These are phyloP conservation scores for Geotrichum citri-aurantii DNA, from an alignment of 1,139 yeast genomes.

Conservation along the genomic window DNA sequence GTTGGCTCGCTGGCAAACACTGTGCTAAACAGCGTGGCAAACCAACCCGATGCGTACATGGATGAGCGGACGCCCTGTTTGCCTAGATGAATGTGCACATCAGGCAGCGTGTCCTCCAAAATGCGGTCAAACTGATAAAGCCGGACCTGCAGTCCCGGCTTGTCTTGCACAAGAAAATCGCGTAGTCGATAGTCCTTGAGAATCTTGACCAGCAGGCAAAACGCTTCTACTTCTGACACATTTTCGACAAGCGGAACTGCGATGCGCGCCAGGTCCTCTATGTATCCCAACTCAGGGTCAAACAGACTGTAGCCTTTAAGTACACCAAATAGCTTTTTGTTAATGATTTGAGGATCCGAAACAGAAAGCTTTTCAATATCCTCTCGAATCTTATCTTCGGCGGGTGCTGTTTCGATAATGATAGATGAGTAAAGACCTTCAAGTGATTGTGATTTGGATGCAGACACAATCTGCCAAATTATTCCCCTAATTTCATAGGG, in stretches of 20 bases:
- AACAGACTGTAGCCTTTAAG: slow-evolving; percentile 79
- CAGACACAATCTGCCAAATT: slow-evolving; percentile 87
- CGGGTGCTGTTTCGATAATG: slow-evolving; percentile 52
- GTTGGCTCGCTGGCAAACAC: slow-evolving; percentile 85
- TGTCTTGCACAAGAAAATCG: slow-evolving; percentile 72
- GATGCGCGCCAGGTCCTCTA: slow-evolving; percentile 95
- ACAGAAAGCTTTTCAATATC: slow-evolving; percentile 75
- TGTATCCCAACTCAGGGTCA: slow-evolving; percentile 92
- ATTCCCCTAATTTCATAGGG: slow-evolving; percentile 83
- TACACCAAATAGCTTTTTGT: slow-evolving; percentile 61
- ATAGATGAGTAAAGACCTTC: slow-evolving; percentile 62
- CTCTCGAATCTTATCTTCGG: slow-evolving; percentile 70
- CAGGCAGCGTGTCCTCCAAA: slow-evolving; percentile 63
- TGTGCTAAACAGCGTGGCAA: slow-evolving; percentile 87
- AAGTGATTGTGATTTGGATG: slow-evolving; percentile 64
- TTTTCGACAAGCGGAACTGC: slow-evolving; percentile 79
- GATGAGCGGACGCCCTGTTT: slow-evolving; percentile 84
- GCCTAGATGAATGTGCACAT: slow-evolving; percentile 64
- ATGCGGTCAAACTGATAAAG: slow-evolving; percentile 86
- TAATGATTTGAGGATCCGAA: slow-evolving; percentile 44
- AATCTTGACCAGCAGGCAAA: slow-evolving; percentile 68
- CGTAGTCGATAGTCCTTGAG: slow-evolving; percentile 83
- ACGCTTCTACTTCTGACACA: slow-evolving; percentile 77
- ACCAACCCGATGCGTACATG: slow-evolving; percentile 97
- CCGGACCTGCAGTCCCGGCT: slow-evolving; percentile 85